Evolutionary conservation across 768 basidiomycete species (phyloP).

Genomic region (Tremella yokohamensis): DNA sequence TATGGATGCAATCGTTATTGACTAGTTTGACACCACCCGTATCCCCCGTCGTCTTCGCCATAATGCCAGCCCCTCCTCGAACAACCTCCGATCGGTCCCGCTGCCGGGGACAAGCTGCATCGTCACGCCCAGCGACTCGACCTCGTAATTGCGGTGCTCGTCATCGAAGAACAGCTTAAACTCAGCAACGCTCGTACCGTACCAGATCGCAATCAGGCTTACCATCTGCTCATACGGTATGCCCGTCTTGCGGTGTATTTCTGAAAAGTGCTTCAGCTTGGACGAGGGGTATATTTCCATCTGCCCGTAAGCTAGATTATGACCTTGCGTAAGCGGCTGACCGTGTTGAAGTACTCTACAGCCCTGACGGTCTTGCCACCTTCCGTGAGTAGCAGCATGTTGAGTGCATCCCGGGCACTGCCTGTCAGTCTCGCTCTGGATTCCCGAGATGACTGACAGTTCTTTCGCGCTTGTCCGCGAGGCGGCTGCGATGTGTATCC

Average conservation of each 20-base stretch:
- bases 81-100: slow-evolving; percentile 62
- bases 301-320: slow-evolving; percentile 2
- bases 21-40: background rate
- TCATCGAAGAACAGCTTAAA: slow-evolving; percentile 66
- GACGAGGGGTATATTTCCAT: slow-evolving; percentile 61
- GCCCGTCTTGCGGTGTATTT: slow-evolving; percentile 67
- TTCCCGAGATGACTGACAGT: slow-evolving; percentile 57
- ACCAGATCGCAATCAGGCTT: slow-evolving; percentile 14
- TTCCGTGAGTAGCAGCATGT: slow-evolving; percentile 47
- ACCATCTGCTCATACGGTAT: slow-evolving; percentile 80
- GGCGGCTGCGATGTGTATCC: slow-evolving; percentile 64
- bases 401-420: slow-evolving; percentile 75
- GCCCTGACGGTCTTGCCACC: slow-evolving; percentile 43
- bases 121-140: slow-evolving; percentile 64
- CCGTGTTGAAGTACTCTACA: slow-evolving; percentile 52
- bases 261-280: slow-evolving; percentile 75
- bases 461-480: slow-evolving; percentile 68
- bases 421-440: slow-evolving; percentile 13
- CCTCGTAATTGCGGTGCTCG: slow-evolving; percentile 63
- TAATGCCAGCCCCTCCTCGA: slow-evolving; percentile 65
- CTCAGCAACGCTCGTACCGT: slow-evolving; percentile 10
- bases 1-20: too few relatives aligned
- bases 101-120: slow-evolving; percentile 64
- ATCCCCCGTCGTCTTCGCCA: slow-evolving; percentile 60
- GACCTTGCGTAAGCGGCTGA: slow-evolving; percentile 10